A percentile compares a stretch with the other conserved stretches of the same genome.
phyloP scores from a whole-genome alignment of 2,329 filamentous ascomycete species.

The Geosmithia morbida region DNA sequence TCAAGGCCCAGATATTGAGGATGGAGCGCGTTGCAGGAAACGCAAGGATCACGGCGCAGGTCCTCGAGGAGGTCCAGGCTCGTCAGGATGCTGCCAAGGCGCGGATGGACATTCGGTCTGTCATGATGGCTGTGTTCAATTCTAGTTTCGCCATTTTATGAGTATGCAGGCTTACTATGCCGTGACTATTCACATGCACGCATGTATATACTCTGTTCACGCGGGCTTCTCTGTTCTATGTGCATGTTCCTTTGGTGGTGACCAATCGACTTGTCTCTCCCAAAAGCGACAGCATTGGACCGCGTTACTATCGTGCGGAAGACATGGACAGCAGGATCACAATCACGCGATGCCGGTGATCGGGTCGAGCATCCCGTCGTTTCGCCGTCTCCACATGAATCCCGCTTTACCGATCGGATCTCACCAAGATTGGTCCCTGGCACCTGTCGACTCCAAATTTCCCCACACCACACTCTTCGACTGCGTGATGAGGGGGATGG shows the following conservation, averaged over 20 bases:
- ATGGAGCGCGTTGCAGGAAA: conserved; percentile 31
- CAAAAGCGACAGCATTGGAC: no score
- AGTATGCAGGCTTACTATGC: conserved; percentile 4
- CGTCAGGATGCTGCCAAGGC: conserved; percentile 23
- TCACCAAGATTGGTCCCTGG: not conserved
- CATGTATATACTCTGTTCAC: not conserved
- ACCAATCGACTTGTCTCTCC: no score
- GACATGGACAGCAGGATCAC: not conserved
- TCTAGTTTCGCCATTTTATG: conserved; percentile 37
- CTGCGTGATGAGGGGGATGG: not conserved
- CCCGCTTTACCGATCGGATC: not conserved
- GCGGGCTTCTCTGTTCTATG: not conserved
- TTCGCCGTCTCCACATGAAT: not conserved
- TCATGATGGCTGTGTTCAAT: conserved; percentile 34
- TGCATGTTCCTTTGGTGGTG: no score
- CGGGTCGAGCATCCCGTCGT: not conserved
- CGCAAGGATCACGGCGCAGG: conserved; percentile 27
- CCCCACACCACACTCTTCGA: not conserved
- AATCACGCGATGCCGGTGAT: not conserved
- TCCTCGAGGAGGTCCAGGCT: conserved; percentile 28
- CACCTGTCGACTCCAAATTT: not conserved
- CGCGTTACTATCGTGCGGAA: not conserved
- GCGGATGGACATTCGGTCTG: conserved; percentile 26
- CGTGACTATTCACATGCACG: no score
- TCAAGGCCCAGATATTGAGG: conserved; percentile 29